These are phyloP conservation scores for Elaeis guineensis DNA, from an alignment of 176 grass and related monocot species.

Conservation along the genomic window DNA sequence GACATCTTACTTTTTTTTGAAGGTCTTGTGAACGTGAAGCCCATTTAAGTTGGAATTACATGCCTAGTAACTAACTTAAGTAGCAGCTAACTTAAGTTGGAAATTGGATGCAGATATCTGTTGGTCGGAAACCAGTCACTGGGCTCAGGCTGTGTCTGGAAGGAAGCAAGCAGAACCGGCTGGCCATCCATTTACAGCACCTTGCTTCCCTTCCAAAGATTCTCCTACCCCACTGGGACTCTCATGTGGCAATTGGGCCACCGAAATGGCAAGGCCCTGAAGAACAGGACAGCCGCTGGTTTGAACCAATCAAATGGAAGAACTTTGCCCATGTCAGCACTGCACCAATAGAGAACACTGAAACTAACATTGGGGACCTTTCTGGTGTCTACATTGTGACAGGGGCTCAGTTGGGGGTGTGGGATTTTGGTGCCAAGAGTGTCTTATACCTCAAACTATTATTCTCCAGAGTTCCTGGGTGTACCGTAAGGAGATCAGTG, in stretches of 20 bases:
- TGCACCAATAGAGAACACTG: slow-evolving; percentile 75
- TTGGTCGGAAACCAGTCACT: slow-evolving; percentile 82
- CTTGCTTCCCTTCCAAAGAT: slow-evolving; percentile 85
- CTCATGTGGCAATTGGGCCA: slow-evolving; percentile 77
- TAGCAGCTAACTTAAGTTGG: too few species aligned
- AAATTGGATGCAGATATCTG: slow-evolving; percentile 61
- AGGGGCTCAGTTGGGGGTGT: slow-evolving; percentile 89
- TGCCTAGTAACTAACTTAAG: too few species aligned
- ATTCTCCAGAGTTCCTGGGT: slow-evolving; percentile 92
- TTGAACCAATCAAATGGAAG: slow-evolving; percentile 95
- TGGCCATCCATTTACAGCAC: slow-evolving; percentile 89
- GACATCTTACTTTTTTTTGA: neutral
- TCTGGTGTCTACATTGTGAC: slow-evolving; percentile 95
- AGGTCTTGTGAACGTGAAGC: too few species aligned
- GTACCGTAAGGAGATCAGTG: slow-evolving; percentile 93
- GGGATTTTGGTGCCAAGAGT: slow-evolving; percentile 88
- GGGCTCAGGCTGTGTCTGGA: slow-evolving; percentile 74
- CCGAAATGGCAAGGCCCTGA: slow-evolving; percentile 97
- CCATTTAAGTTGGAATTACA: too few species aligned
- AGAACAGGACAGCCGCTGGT: slow-evolving; percentile 99
- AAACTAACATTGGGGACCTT: slow-evolving; percentile 80
- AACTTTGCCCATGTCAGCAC: slow-evolving; percentile 96
- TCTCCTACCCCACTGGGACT: slow-evolving; percentile 86
- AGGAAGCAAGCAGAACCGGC: slow-evolving; percentile 79
- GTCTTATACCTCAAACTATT: slow-evolving; percentile 88